Conservation (phyloP, 768 basidiomycete genomes). For the Kwoniella dejecticola region DNA sequence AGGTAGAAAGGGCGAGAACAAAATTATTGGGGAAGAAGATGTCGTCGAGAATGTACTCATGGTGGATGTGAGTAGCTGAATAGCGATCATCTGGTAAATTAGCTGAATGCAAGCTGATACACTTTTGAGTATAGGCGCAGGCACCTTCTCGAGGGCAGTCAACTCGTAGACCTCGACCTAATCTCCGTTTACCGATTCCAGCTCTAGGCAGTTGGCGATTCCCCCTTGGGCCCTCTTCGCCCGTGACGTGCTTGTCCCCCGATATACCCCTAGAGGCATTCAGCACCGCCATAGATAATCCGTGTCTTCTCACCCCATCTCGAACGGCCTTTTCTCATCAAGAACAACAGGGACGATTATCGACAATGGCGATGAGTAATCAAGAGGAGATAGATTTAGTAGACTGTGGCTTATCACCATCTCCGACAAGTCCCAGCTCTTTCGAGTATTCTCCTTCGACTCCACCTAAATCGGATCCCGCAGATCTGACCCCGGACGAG, state of each 20-base stretch:
- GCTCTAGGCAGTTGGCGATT: conserved; percentile 36
- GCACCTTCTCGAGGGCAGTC: conserved; percentile 15
- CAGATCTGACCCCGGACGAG: not conserved
- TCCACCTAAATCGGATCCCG: conserved; percentile 1
- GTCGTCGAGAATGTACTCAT: conserved; percentile 10
- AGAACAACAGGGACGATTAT: not conserved
- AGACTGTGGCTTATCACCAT: conserved; percentile 4
- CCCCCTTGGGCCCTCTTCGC: conserved; percentile 40
- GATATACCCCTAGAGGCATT: conserved; percentile 38
- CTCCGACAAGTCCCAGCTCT: conserved; percentile 8
- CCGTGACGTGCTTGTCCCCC: conserved; percentile 34
- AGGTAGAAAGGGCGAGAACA: not conserved
- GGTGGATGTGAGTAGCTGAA: not conserved
- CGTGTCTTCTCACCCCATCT: conserved; percentile 11
- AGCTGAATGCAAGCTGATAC: not conserved
- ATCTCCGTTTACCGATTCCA: conserved; percentile 19
- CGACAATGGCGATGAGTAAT: not conserved
- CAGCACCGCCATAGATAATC: conserved; percentile 34
- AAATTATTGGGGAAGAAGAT: conserved; percentile 11
- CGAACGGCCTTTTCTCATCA: not conserved
- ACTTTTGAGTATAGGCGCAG: not conserved
- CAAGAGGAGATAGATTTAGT: not conserved
- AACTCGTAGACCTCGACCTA: conserved; percentile 14
- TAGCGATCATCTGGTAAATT: not conserved
- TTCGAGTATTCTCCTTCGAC: conserved; percentile 8